Percentiles rank a stretch among this genome's conserved stretches.
phyloP scores from a whole-genome alignment of 73 alveolate species.

The Urostyla sp. region DNA sequence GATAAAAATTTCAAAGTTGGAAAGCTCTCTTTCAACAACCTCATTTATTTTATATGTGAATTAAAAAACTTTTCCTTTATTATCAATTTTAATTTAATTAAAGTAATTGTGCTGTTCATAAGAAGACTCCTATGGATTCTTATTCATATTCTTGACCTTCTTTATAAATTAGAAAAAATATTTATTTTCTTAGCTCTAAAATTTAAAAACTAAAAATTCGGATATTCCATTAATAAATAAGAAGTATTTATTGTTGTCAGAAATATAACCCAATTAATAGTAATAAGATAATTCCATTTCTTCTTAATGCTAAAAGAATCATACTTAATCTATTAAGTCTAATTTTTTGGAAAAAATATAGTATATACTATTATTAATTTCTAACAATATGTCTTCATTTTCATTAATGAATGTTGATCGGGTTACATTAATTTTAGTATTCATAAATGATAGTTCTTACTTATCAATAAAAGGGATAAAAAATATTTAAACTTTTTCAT shows the following conservation, averaged over 20 bases:
- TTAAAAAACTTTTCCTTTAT: too few species aligned
- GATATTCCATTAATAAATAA: not conserved
- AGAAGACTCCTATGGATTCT: too few species aligned
- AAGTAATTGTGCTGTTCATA: too few species aligned
- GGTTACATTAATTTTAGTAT: too few species aligned
- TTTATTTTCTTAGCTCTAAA: not conserved
- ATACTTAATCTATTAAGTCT: not conserved
- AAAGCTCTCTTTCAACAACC: too few species aligned
- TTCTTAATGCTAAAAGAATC: not conserved
- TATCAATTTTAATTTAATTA: too few species aligned
- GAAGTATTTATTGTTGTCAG: not conserved
- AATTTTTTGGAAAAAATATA: slow-evolving; percentile 25
- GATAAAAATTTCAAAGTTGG: slow-evolving; percentile 10
- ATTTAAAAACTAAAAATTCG: not conserved
- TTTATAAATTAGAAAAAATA: not conserved
- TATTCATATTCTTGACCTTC: not conserved
- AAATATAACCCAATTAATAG: not conserved
- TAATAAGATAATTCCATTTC: not conserved
- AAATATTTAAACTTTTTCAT: too few species aligned
- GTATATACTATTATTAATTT: slow-evolving; percentile 9
- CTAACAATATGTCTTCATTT: slow-evolving; percentile 12
- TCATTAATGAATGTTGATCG: slow-evolving; percentile 40
- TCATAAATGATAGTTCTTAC: too few species aligned
- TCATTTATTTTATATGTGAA: too few species aligned
- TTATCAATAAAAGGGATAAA: too few species aligned